Evolutionary conservation across 768 basidiomycete genomes (phyloP), one percentile per base, ranked within the genome.

Genomic region (Dictyophora rubrovolvata): DNA sequence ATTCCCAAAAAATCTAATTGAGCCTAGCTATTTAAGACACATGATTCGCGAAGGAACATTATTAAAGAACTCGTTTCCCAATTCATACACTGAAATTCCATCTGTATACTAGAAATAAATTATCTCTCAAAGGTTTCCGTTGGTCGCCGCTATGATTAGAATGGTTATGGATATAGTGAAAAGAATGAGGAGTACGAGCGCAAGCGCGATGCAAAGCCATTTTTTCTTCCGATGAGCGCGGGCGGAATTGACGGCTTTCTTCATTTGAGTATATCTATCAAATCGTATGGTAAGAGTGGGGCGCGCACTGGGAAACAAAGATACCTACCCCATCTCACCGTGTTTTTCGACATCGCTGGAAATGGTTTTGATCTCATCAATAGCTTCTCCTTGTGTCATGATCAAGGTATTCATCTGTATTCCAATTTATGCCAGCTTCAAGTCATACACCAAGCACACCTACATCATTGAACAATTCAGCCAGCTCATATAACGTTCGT

Each of bases 181-280:
- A 34, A 22, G 12, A 60, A 87, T 75, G 56, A 93, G 66, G 59
- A 90, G 66, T 56, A 82, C 60, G 21, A 93, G 66, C 57, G 72
- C 67, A 61, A 92, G 82, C 72, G 82, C 68, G 78, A 94, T 94
- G 74, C 94, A 97, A 69, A 95, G 94, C 93, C 93, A 96, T 67
- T 93, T 85, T 80, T 95, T 97, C 72, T 86, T 90, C 60, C 95
- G 85, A 20, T 93, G 94, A 28, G 86, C 81, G 33, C 88, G 80
- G 21, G 95, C 95, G 42, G 87, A 90, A 34, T 73, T 76, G 55
- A 97, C 87, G 8, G 94, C 95, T 67, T 87, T 88, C 52, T 87
- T 82, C 1, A 91, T 90, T 69, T 96, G 88, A 61, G 79, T 75
- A 54, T 91, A 72, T 61, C 93, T 96, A 65, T 7, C 7, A n/a